These are phyloP conservation scores for Drosera spatulata DNA, from an alignment of 179 eudicot genomes.

Conservation along the genomic window DNA sequence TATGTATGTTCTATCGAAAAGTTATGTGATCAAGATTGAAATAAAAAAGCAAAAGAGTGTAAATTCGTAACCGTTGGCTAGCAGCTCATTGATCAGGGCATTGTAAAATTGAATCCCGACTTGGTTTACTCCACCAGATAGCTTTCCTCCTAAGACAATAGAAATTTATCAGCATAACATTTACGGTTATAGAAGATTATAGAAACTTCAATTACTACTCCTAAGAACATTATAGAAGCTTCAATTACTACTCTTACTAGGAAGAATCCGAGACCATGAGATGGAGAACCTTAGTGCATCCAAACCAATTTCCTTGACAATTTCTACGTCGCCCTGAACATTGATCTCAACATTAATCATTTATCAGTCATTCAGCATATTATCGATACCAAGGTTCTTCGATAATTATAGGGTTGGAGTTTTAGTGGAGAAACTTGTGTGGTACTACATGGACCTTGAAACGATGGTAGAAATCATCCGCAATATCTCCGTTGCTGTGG, in stretches of 20 bases:
- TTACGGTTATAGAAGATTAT: no score
- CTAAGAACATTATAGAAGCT: no score
- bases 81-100: background rate
- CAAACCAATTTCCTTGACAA: background rate
- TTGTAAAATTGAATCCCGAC: slow-evolving; percentile 1
- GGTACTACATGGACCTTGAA: slow-evolving; percentile 15
- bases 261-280: no score
- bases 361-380: background rate
- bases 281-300: no score
- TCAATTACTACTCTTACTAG: no score
- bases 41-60: no score
- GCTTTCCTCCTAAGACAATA: background rate
- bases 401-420: background rate
- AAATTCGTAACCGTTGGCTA: background rate
- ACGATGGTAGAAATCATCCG: slow-evolving; percentile 19
- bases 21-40: no score
- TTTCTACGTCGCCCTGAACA: background rate
- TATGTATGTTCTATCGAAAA: no score
- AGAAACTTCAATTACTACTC: no score
- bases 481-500: slow-evolving; percentile 12
- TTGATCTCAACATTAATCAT: background rate
- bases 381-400: background rate
- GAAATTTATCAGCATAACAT: background rate
- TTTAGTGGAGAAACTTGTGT: background rate
- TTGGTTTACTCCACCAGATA: slow-evolving; percentile 2